Base-by-base conservation (phyloP, 352 stramenopile genomes). In the Phytopythium vexans region DNA sequence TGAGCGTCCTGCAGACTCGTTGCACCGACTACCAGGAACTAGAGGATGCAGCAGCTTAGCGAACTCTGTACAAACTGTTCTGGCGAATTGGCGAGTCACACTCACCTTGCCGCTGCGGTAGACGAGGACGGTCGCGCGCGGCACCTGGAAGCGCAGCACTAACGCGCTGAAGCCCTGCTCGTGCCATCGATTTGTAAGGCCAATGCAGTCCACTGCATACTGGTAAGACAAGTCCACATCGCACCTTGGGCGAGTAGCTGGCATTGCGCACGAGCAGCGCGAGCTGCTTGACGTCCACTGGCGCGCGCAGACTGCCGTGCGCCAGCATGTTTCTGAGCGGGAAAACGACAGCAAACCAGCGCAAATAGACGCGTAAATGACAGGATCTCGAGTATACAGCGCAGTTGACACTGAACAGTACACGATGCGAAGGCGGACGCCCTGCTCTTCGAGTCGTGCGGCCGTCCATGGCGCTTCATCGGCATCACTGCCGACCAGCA, bases 251-350 rank as follows among this genome's bases (percentile, higher is more conserved):
- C 10, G 72, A 65, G 62, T 89, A 91, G 64, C 86, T 77, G 1
- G 81, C 72, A 59, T 91, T 89, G 49, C 81, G 81, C 45, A 89
- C 77, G 34, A 82, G 66, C 50, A 88, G 56, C 38, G 77, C 81
- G 43, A 91, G 69, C 35, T 73, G 64, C 59, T 88, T 73, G 54
- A 86, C 55, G 58, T 91, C 78, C 34, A 91, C 42, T 4, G 62
- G 51, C 27, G 63, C 54, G 31, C 74, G 73, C n/a, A 91, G 58
- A 59, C 69, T 73, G 38, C 77, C 77, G 32, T 84, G 80, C 4
- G 55, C 77, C 11, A 91, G 67, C 14, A 91, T 63, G 45, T 91
- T 91, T 37, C 77, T 91, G 45, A 48, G 7, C 8, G 40, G 14
- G 27, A 32, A 5, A 8, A 45, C 42, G 15, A 27, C 11, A 46